Conservation (phyloP, 106 monocot species). For the Cymbidium sinense region DNA sequence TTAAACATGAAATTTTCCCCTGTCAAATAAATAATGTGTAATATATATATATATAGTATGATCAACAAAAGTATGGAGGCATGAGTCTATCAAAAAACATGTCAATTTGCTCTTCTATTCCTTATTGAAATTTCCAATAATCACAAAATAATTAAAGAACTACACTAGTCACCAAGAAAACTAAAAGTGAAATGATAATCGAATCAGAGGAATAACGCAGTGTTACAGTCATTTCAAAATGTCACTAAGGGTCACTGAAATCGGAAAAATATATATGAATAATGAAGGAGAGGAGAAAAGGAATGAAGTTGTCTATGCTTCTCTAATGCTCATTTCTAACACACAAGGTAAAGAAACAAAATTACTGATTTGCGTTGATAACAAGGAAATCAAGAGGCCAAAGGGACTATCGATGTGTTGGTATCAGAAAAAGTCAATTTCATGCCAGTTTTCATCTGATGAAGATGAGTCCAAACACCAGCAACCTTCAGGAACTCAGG, state of each 20-base stretch:
- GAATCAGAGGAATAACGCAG: background rate
- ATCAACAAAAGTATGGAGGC: background rate
- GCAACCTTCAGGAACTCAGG: too few species aligned
- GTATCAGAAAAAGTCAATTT: too few species aligned
- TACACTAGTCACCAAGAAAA: background rate
- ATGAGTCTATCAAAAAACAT: background rate
- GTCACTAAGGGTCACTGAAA: background rate
- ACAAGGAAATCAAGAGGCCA: too few species aligned
- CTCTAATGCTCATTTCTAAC: too few species aligned
- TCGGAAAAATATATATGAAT: too few species aligned
- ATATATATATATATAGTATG: background rate
- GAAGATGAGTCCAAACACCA: too few species aligned
- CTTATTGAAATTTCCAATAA: background rate
- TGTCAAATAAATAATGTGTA: constrained; percentile 12
- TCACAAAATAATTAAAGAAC: background rate
- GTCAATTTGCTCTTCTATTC: background rate
- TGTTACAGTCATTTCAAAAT: background rate
- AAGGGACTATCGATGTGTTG: too few species aligned
- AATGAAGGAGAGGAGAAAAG: too few species aligned
- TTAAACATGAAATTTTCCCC: constrained; percentile 44
- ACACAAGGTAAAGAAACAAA: too few species aligned
- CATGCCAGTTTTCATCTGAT: too few species aligned
- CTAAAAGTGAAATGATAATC: background rate
- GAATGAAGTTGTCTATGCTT: too few species aligned
- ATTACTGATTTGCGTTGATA: too few species aligned